Evolutionary conservation across 345 rosid genomes (phyloP), one percentile per base, ranked within the genome.

Genomic region (Salix exigua): DNA sequence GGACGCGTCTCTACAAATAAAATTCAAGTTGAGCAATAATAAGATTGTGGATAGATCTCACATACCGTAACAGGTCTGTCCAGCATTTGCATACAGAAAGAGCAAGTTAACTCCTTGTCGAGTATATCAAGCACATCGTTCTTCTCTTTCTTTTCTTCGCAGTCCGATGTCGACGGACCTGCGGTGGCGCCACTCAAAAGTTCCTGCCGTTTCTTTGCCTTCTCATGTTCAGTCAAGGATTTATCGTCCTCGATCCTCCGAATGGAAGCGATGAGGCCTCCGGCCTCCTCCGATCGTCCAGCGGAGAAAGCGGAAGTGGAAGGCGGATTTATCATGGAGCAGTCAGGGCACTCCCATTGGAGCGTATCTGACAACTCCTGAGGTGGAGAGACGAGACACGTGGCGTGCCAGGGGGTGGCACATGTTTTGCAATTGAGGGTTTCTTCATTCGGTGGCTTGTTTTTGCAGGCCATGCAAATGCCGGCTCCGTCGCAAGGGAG

Each of bases 311-410:
- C 18, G 31, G 51, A 21, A 2, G 53, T 25, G 25, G 58, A 33
- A 16, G 71, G 16, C 21, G 33, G 69, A 23, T 40, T 70, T 26
- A 46, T 30, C 66, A 71, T 71, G 58, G 83, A 72, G 68, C 96
- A 92, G 83, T 94, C 97, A 0, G 97, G 97, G 74, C 98, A 94
- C 71, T 79, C 48, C 97, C 98, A 94, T 51, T 77, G 81, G 53
- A 83, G 66, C 1, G 88, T 78, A 42, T 83, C 81, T 14, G 80
- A 85, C 21, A 90, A 78, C 73, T 87, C 78, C 50, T 83, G 86
- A 1, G 88, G 89, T 7, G 77, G 83, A 10, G 81, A 70, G 5
- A 84, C 53, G 19, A 94, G 87, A 78, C 98, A 91, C 0, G 87
- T 2, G 62, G 80, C 83, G 86, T 92, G 97, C 97, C 97, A 91